Evolutionary conservation across 2,329 filamentous ascomycete genomes (phyloP).

Genomic region (Fusarium sp.): DNA sequence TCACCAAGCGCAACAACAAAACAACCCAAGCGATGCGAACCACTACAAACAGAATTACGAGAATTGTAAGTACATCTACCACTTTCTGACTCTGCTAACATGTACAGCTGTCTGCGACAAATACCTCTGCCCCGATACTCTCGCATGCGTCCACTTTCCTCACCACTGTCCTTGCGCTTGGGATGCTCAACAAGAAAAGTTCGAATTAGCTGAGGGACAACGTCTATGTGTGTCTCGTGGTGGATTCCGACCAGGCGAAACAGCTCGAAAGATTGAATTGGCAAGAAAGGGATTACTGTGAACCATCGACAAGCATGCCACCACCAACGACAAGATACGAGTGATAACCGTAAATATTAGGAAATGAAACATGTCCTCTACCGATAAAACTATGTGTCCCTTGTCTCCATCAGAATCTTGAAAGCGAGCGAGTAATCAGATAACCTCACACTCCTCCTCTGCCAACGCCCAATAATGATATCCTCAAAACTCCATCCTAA

Average conservation of each 20-base stretch:
- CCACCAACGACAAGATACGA: neutral
- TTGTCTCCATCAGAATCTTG: conserved; percentile 20
- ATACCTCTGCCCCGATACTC: conserved; percentile 92
- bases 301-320: neutral
- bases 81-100: neutral
- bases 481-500: conserved; percentile 42
- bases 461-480: conserved; percentile 42
- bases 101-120: conserved; percentile 81
- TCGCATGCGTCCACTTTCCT: conserved; percentile 94
- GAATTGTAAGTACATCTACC: conserved; percentile 59
- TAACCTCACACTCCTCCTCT: conserved; percentile 23
- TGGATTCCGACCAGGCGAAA: conserved; percentile 76
- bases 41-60: conserved; percentile 81
- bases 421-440: conserved; percentile 30
- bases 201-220: conserved; percentile 76
- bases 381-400: conserved; percentile 23
- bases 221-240: conserved; percentile 79
- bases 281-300: conserved; percentile 79
- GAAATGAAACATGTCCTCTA: conserved; percentile 32
- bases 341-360: conserved; percentile 18
- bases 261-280: conserved; percentile 79
- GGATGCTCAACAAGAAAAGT: conserved; percentile 78
- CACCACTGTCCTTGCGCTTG: conserved; percentile 96
- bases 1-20: conserved; percentile 74
- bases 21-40: conserved; percentile 83